These are phyloP conservation scores for Backusella morwellensis DNA, from an alignment of 192 early-diverging fungal genomes.

Conservation along the genomic window DNA sequence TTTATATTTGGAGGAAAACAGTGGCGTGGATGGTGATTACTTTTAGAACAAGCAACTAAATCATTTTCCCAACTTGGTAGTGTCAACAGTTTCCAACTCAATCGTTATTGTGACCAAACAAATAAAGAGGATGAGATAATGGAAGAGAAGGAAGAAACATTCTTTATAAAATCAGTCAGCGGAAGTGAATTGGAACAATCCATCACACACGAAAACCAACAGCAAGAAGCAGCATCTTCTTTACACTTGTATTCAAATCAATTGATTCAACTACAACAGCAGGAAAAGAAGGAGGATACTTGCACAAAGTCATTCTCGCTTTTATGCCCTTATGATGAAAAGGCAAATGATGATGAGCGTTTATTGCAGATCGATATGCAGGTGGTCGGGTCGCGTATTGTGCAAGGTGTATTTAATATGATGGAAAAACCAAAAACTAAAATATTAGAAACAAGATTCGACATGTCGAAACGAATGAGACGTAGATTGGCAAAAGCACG, in stretches of 20 bases:
- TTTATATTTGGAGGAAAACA: not conserved
- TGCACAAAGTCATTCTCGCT: slow-evolving; percentile 17
- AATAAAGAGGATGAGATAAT: not conserved
- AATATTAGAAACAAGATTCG: not conserved
- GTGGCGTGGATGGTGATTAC: not conserved
- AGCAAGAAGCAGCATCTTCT: not conserved
- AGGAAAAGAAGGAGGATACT: not conserved
- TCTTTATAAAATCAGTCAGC: slow-evolving; percentile 1
- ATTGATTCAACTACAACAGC: not conserved
- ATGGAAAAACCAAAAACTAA: not conserved
- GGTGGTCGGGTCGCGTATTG: slow-evolving; percentile 59
- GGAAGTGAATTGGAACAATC: not conserved
- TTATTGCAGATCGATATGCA: slow-evolving; percentile 73
- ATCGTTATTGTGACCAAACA: slow-evolving; percentile 2
- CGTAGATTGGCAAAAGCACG: slow-evolving; percentile 2
- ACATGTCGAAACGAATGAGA: not conserved
- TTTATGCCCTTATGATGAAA: slow-evolving; percentile 32
- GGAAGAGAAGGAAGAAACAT: not conserved
- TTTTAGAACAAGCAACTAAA: not conserved
- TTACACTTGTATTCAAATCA: not conserved
- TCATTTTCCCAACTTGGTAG: not conserved
- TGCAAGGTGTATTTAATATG: slow-evolving; percentile 33
- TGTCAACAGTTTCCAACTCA: not conserved
- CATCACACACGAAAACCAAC: not conserved
- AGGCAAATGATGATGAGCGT: slow-evolving; percentile 25